phyloP scores from a whole-genome alignment of 371 early-diverging fungal genomes.

The Mortierella sp. region DNA sequence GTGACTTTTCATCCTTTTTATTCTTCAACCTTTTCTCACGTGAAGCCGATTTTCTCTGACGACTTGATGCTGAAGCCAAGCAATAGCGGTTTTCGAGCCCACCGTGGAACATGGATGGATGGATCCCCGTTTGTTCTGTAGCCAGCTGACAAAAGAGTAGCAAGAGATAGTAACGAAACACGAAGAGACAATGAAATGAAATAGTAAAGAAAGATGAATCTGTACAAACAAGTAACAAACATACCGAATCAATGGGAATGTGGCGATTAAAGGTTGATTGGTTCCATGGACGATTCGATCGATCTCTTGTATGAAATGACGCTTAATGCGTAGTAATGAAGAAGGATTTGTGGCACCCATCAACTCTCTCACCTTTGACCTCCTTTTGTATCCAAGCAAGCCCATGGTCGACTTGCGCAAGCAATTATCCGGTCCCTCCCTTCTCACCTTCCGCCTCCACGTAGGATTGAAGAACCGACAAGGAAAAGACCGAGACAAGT shows the following conservation, averaged over 20 bases:
- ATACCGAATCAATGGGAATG: no score
- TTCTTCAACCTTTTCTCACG: neutral
- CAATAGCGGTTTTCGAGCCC: neutral
- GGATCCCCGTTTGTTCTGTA: constrained; percentile 2
- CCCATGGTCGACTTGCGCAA: neutral
- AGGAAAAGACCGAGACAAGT: neutral
- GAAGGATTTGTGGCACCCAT: neutral
- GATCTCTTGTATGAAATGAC: no score
- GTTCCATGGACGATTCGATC: neutral
- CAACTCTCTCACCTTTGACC: no score
- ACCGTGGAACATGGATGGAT: neutral
- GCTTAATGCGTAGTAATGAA: neutral
- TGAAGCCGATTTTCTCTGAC: neutral
- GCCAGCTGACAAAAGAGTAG: neutral
- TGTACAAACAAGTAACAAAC: neutral
- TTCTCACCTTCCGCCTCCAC: neutral
- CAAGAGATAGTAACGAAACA: neutral
- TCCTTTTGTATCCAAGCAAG: no score
- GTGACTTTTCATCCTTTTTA: neutral
- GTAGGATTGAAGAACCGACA: neutral
- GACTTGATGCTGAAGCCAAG: neutral
- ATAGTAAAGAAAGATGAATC: neutral
- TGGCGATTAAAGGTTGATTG: neutral
- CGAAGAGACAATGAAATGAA: no score
- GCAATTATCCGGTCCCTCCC: neutral